Conservation (phyloP, 768 basidiomycete genomes). For the Lactarius trivialis region DNA sequence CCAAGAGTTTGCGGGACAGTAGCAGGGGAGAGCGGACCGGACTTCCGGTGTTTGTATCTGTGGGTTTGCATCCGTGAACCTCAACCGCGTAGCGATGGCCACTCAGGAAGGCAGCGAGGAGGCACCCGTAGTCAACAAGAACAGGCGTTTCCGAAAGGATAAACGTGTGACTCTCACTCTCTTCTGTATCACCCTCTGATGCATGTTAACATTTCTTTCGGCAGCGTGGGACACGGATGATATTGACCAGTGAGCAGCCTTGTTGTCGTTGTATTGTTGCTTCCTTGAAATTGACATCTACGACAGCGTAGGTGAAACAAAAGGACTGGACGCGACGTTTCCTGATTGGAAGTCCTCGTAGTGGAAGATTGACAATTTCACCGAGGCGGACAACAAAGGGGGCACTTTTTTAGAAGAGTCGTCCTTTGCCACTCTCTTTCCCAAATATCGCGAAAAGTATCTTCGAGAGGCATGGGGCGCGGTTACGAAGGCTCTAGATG, state of each 20-base stretch:
- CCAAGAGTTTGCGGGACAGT: no score
- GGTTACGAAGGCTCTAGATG: slow-evolving; percentile 76
- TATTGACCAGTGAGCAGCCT: slow-evolving; percentile 82
- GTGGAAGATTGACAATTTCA: slow-evolving; percentile 88
- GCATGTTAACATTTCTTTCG: slow-evolving; percentile 3
- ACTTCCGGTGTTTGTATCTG: neutral
- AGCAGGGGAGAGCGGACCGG: neutral
- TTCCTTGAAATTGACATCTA: slow-evolving; percentile 4
- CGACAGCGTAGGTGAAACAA: slow-evolving; percentile 29
- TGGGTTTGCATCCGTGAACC: no score
- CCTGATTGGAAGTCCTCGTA: slow-evolving; percentile 1
- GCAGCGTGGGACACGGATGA: slow-evolving; percentile 99
- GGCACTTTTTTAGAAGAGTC: slow-evolving; percentile 92
- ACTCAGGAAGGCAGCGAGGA: slow-evolving; percentile 10
- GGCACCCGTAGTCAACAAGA: slow-evolving; percentile 52
- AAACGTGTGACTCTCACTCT: slow-evolving; percentile 64
- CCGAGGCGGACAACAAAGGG: slow-evolving; percentile 65
- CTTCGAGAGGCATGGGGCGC: slow-evolving; percentile 91
- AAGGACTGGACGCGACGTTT: neutral
- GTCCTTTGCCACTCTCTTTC: slow-evolving; percentile 96
- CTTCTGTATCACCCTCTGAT: slow-evolving; percentile 20
- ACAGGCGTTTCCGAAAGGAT: slow-evolving; percentile 87
- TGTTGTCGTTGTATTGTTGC: neutral
- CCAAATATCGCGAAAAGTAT: slow-evolving; percentile 97
- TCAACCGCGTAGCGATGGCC: neutral